These are phyloP conservation scores for Yarrowia hollandica DNA, from an alignment of 805 yeast species.

Conservation along the genomic window DNA sequence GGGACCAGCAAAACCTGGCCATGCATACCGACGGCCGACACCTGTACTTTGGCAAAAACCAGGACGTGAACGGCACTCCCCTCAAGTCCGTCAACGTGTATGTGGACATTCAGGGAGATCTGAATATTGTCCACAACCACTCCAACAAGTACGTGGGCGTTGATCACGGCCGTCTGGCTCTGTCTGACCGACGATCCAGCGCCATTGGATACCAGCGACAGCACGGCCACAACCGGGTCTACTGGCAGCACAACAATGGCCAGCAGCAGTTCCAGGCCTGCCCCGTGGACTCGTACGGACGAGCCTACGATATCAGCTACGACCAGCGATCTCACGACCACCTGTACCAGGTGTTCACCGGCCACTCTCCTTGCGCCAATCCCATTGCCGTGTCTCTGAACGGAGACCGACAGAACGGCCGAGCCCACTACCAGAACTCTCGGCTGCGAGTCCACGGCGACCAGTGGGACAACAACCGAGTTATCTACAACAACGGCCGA, in stretches of 20 bases:
- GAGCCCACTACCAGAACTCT: constrained; percentile 20
- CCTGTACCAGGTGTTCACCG: constrained; percentile 12
- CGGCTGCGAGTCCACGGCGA: constrained; percentile 6
- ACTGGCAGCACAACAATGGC: constrained; percentile 9
- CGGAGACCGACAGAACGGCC: constrained; percentile 12
- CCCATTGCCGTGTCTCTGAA: constrained; percentile 9
- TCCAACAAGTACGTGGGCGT: neutral
- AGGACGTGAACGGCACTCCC: constrained; percentile 14
- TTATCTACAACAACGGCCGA: constrained; percentile 14
- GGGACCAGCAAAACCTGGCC: constrained; percentile 7
- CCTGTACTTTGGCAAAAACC: constrained; percentile 12
- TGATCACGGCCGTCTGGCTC: constrained; percentile 3
- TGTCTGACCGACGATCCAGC: constrained; percentile 11
- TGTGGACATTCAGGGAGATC: constrained; percentile 5
- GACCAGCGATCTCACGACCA: constrained; percentile 15
- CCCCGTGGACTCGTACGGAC: constrained; percentile 10
- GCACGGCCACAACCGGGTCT: neutral
- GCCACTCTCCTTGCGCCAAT: constrained; percentile 4
- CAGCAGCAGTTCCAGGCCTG: constrained; percentile 22
- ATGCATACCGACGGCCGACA: constrained; percentile 7
- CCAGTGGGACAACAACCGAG: constrained; percentile 5
- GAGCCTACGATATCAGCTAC: neutral
- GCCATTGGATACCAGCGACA: constrained; percentile 3
- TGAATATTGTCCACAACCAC: constrained; percentile 20
- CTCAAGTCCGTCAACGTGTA: constrained; percentile 6